Percentiles rank a stretch among this genome's conserved stretches.
Evolutionary conservation across 148 eudicot genomes (phyloP).

Genomic region (Pouteria glomerata): DNA sequence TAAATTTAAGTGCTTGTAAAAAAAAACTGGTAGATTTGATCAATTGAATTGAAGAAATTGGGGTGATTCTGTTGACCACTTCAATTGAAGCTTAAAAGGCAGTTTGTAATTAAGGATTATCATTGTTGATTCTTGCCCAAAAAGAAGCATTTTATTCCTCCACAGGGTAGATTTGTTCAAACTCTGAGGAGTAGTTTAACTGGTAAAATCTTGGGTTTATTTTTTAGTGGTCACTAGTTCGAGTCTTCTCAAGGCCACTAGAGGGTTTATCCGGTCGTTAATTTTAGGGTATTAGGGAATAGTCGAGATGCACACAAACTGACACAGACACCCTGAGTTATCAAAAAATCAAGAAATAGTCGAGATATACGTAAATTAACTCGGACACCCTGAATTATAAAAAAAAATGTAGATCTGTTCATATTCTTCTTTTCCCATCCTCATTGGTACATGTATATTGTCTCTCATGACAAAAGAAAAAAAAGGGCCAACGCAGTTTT

Average conservation of each 20-base stretch:
- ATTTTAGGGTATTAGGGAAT: too few species aligned
- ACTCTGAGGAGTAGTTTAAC: too few species aligned
- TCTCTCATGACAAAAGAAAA: constrained; percentile 5
- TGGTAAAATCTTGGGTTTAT: too few species aligned
- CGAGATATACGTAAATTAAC: too few species aligned
- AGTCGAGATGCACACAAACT: too few species aligned
- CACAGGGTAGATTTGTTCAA: too few species aligned
- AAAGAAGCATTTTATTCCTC: constrained; percentile 20
- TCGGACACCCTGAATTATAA: too few species aligned
- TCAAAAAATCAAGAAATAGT: too few species aligned
- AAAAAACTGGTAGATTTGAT: neutral
- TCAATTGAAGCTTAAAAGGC: neutral
- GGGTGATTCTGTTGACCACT: neutral
- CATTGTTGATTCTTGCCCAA: constrained; percentile 4
- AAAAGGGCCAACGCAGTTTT: constrained; percentile 9
- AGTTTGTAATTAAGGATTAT: constrained; percentile 12
- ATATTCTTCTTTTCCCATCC: constrained; percentile 13
- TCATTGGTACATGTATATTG: neutral
- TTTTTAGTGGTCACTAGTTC: too few species aligned
- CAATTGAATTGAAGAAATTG: neutral
- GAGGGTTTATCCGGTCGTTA: too few species aligned
- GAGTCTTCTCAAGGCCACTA: too few species aligned
- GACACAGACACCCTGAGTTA: too few species aligned
- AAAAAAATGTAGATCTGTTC: constrained; percentile 9
- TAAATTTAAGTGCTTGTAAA: neutral